phyloP scores from a whole-genome alignment of 495 filamentous ascomycete genomes.

The Echria macrotheca region DNA sequence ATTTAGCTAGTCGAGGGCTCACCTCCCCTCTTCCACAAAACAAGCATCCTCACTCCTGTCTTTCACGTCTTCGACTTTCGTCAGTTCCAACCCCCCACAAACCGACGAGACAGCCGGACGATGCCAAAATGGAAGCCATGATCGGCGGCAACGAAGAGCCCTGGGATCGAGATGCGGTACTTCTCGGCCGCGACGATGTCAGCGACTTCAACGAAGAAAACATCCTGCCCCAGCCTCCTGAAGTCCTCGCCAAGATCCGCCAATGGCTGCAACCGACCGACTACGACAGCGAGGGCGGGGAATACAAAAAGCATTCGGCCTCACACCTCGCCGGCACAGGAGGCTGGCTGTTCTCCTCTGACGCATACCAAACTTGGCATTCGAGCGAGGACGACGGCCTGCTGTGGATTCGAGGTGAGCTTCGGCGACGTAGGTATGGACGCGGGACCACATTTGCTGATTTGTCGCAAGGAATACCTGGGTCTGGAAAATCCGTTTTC shows the following conservation, averaged over 20 bases:
- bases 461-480: no score
- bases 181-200: slow-evolving; percentile 25
- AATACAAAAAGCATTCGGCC: slow-evolving; percentile 34
- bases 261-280: slow-evolving; percentile 37
- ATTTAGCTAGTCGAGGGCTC: no score
- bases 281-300: slow-evolving; percentile 23
- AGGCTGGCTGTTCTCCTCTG: slow-evolving; percentile 35
- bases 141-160: slow-evolving; percentile 5
- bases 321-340: slow-evolving; percentile 42
- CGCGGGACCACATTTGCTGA: no score
- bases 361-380: slow-evolving; percentile 39
- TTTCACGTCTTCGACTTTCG: no score
- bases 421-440: no score
- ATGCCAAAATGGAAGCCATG: no score
- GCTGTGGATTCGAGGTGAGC: slow-evolving; percentile 48
- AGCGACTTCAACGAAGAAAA: slow-evolving; percentile 27
- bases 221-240: slow-evolving; percentile 23
- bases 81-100: no score
- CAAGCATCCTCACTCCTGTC: no score
- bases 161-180: slow-evolving; percentile 22
- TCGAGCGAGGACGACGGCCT: slow-evolving; percentile 26
- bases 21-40: no score
- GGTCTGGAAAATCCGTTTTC: slow-evolving; percentile 48
- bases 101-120: no score
- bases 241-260: slow-evolving; percentile 22